Conservation (phyloP, 1,284 basidiomycete species). For the Microbotryum intermedium region DNA sequence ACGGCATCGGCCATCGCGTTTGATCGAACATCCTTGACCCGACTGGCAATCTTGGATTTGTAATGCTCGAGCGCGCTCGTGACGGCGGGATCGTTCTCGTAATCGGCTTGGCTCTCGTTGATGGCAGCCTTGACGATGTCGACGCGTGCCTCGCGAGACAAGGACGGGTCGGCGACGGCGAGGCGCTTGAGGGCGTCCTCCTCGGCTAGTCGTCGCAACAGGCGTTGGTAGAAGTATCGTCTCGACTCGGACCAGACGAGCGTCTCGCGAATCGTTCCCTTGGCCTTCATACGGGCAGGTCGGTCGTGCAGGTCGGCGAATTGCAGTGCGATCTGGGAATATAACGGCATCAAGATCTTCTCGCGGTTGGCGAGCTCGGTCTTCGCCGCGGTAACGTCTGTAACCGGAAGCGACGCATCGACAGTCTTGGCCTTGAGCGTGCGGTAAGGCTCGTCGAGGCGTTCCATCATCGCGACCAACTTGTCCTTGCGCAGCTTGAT, state of each 20-base stretch:
- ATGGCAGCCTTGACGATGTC: conserved; percentile 32
- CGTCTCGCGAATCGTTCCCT: conserved; percentile 73
- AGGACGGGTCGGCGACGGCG: conserved; percentile 35
- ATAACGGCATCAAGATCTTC: conserved; percentile 74
- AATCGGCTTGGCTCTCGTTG: conserved; percentile 24
- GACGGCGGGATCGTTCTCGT: conserved; percentile 32
- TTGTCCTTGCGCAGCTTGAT: conserved; percentile 65
- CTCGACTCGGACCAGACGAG: conserved; percentile 79
- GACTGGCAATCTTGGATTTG: conserved; percentile 25
- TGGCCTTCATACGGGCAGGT: conserved; percentile 93
- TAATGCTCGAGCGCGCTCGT: conserved; percentile 35
- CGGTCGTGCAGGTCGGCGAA: conserved; percentile 96
- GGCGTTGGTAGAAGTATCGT: conserved; percentile 90
- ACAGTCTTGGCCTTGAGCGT: conserved; percentile 70
- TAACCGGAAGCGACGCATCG: conserved; percentile 58
- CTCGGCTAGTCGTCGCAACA: conserved; percentile 53
- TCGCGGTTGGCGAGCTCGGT: conserved; percentile 69
- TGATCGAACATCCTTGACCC: conserved; percentile 32
- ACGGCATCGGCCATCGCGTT: conserved; percentile 34
- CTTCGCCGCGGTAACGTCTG: conserved; percentile 62
- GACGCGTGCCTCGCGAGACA: conserved; percentile 34
- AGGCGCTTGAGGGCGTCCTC: conserved; percentile 35
- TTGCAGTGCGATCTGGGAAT: conserved; percentile 84
- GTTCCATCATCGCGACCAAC: conserved; percentile 82
- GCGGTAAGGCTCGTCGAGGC: conserved; percentile 78